phyloP scores from a whole-genome alignment of 2,329 filamentous ascomycete genomes.

The Phialocephala subalpina region DNA sequence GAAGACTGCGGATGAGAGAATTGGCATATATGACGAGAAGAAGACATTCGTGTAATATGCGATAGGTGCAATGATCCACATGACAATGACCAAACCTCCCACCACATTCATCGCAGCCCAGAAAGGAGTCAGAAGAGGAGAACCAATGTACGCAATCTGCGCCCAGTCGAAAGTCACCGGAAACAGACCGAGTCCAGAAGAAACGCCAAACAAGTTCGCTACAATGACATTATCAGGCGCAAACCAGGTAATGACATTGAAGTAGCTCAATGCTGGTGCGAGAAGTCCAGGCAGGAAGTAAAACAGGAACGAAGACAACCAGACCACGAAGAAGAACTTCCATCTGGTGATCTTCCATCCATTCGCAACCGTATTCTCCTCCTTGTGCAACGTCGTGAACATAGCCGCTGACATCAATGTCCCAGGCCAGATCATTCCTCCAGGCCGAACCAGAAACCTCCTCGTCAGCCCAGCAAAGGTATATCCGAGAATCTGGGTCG shows the following conservation, averaged over 20 bases:
- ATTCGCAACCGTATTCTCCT: slow-evolving; percentile 82
- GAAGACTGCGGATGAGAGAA: slow-evolving; percentile 84
- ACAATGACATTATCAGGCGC: slow-evolving; percentile 86
- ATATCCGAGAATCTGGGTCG: slow-evolving; percentile 87
- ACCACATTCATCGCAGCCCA: slow-evolving; percentile 89
- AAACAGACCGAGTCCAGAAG: slow-evolving; percentile 84
- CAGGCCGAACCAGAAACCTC: slow-evolving; percentile 82
- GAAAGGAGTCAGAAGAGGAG: slow-evolving; percentile 82
- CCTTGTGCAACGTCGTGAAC: slow-evolving; percentile 86
- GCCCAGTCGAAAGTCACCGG: slow-evolving; percentile 93
- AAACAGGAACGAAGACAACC: slow-evolving; percentile 75
- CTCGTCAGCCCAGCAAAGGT: slow-evolving; percentile 84
- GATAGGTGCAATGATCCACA: slow-evolving; percentile 84
- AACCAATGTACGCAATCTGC: slow-evolving; percentile 85
- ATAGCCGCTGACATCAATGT: slow-evolving; percentile 89
- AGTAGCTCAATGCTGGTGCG: slow-evolving; percentile 86
- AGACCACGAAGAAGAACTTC: slow-evolving; percentile 83
- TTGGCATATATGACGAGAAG: slow-evolving; percentile 86
- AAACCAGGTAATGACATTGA: slow-evolving; percentile 89
- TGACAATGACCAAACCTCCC: slow-evolving; percentile 79
- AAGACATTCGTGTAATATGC: slow-evolving; percentile 83
- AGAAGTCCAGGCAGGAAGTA: slow-evolving; percentile 87
- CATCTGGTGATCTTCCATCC: slow-evolving; percentile 85
- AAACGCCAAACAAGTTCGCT: slow-evolving; percentile 85
- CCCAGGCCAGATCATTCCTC: slow-evolving; percentile 91